A percentile compares a stretch with the other conserved stretches of the same genome.
These are phyloP conservation scores for Jatropha curcas DNA, from an alignment of 345 rosid species.

Conservation along the genomic window DNA sequence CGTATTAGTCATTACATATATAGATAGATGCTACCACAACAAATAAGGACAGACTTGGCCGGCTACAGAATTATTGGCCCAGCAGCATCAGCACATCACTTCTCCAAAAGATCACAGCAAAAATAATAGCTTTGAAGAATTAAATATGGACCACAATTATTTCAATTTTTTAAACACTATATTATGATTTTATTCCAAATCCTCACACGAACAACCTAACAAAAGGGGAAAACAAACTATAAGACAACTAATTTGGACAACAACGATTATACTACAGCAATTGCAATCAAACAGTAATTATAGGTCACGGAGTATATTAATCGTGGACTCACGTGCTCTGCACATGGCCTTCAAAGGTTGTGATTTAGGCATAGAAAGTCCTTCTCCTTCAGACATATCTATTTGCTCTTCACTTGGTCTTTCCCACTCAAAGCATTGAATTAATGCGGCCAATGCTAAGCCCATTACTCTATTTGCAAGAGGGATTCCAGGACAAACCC, in stretches of 20 bases:
- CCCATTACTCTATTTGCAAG: constrained; percentile 40
- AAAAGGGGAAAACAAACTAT: neutral
- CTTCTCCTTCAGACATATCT: constrained; percentile 48
- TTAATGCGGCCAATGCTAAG: constrained; percentile 38
- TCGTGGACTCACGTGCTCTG: constrained; percentile 4
- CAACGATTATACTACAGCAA: no score
- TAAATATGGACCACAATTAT: no score
- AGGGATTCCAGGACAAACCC: constrained; percentile 53
- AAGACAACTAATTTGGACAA: neutral
- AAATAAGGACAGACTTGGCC: no score
- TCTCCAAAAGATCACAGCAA: no score
- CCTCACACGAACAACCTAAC: no score
- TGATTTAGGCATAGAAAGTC: constrained; percentile 43
- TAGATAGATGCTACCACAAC: no score
- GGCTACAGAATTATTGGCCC: no score
- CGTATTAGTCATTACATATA: no score
- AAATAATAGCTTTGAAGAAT: no score
- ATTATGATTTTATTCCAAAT: no score
- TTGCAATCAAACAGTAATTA: neutral
- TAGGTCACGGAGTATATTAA: constrained; percentile 9
- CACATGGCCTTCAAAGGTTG: constrained; percentile 46
- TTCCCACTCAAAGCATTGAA: constrained; percentile 64
- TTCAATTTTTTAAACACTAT: no score
- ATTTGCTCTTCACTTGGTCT: constrained; percentile 37
- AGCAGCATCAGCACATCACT: no score